Percentiles rank a stretch among this genome's conserved stretches.
Conservation (phyloP, 805 yeast genomes). For the Lachancea nothofagi region DNA sequence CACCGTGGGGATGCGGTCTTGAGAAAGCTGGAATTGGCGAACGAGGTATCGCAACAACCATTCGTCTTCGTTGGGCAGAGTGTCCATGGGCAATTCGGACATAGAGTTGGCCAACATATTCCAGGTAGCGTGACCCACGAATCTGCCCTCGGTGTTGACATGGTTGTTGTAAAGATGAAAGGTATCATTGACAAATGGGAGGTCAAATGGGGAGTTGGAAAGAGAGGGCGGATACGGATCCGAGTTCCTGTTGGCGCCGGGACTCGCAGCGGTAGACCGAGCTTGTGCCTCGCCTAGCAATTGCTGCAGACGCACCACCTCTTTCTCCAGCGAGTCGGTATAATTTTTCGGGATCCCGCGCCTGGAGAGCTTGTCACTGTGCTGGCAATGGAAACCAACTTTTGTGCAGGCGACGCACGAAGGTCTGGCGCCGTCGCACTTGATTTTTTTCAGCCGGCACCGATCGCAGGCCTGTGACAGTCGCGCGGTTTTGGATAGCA, state of each 20-base stretch:
- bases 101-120: constrained; percentile 7
- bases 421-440: constrained; percentile 68
- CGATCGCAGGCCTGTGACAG: constrained; percentile 80
- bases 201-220: constrained; percentile 7
- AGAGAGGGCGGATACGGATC: no score
- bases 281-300: constrained; percentile 7
- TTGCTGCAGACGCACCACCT: constrained; percentile 54
- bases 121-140: constrained; percentile 28
- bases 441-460: constrained; percentile 69
- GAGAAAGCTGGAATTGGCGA: constrained; percentile 12
- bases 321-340: constrained; percentile 66
- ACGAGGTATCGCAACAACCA: constrained; percentile 10
- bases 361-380: constrained; percentile 67
- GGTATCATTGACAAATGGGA: constrained; percentile 27
- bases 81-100: constrained; percentile 3
- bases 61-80: constrained; percentile 10
- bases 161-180: constrained; percentile 24
- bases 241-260: no score
- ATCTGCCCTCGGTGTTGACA: constrained; percentile 12
- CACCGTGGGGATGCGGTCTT: constrained; percentile 8
- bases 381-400: constrained; percentile 62
- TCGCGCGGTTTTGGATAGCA: constrained; percentile 33
- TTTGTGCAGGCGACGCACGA: constrained; percentile 60
- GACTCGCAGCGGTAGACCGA: neutral
- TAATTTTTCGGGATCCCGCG: constrained; percentile 78